phyloP scores from a whole-genome alignment of 2,329 filamentous ascomycete species.

The Nemania abortiva region DNA sequence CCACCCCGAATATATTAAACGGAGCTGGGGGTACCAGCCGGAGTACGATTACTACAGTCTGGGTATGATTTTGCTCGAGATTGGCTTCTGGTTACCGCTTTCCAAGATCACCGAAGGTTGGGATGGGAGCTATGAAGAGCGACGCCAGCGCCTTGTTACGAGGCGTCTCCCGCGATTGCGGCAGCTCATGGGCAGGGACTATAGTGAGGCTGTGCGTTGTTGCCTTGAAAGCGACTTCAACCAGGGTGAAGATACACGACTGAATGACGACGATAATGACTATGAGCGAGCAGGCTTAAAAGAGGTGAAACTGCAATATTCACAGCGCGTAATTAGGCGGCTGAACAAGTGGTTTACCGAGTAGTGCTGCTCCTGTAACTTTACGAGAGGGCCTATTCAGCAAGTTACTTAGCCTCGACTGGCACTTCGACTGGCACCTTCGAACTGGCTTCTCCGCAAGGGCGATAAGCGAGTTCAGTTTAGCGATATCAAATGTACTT shows the following conservation, averaged over 20 bases:
- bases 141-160: constrained; percentile 7
- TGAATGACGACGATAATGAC: neutral
- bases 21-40: neutral
- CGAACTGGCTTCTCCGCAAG: too few relatives aligned
- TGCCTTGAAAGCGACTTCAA: constrained; percentile 7
- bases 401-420: too few relatives aligned
- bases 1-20: constrained; percentile 14
- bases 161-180: constrained; percentile 13
- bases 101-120: neutral
- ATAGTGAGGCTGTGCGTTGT: constrained; percentile 15
- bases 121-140: constrained; percentile 7
- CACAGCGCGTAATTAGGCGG: neutral
- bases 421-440: too few relatives aligned
- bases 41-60: constrained; percentile 28
- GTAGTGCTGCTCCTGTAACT: too few relatives aligned
- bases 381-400: too few relatives aligned
- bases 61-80: constrained; percentile 19
- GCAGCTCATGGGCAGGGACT: constrained; percentile 22
- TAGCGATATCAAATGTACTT: too few relatives aligned
- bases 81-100: constrained; percentile 18
- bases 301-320: constrained; percentile 14
- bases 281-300: neutral
- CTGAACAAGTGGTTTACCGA: neutral
- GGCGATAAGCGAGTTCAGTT: too few relatives aligned
- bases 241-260: neutral